Conservation (phyloP, 2,329 filamentous ascomycete genomes). For the Beauveria varroae region DNA sequence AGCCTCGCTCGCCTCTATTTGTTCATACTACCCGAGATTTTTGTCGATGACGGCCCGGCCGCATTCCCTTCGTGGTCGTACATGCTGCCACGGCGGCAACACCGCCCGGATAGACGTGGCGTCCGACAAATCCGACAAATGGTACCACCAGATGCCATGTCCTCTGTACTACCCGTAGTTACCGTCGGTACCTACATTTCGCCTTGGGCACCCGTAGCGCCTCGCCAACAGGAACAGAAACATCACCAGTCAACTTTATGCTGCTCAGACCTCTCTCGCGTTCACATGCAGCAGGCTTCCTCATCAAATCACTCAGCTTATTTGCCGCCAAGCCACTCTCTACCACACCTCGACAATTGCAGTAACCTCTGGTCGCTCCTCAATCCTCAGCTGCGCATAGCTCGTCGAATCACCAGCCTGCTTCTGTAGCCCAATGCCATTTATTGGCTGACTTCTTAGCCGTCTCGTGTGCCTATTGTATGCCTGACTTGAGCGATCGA, state of each 20-base stretch:
- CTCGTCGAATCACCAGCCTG: not conserved
- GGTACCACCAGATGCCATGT: not conserved
- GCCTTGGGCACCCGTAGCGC: not conserved
- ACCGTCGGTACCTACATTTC: not conserved
- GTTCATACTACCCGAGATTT: not conserved
- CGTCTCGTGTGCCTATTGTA: not conserved
- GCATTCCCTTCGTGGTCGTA: not conserved
- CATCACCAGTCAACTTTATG: not conserved
- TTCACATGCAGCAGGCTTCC: not conserved
- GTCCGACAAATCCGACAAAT: not conserved
- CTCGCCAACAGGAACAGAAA: not conserved
- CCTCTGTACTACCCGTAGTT: not conserved
- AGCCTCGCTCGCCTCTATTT: not conserved
- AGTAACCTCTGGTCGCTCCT: not conserved
- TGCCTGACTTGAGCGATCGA: conserved; percentile 1
- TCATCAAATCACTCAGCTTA: conserved; percentile 8
- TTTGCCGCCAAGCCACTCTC: not conserved
- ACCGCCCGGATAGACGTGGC: not conserved
- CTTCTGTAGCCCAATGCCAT: not conserved
- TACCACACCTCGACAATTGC: not conserved
- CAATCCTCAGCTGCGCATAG: not conserved
- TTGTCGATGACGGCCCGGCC: not conserved
- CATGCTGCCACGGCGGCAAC: not conserved
- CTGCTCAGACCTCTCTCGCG: not conserved
- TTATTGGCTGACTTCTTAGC: not conserved